A percentile compares a stretch with the other conserved stretches of the same genome.
phyloP scores from a whole-genome alignment of 768 basidiomycete genomes.

The Kwoniella sp. region DNA sequence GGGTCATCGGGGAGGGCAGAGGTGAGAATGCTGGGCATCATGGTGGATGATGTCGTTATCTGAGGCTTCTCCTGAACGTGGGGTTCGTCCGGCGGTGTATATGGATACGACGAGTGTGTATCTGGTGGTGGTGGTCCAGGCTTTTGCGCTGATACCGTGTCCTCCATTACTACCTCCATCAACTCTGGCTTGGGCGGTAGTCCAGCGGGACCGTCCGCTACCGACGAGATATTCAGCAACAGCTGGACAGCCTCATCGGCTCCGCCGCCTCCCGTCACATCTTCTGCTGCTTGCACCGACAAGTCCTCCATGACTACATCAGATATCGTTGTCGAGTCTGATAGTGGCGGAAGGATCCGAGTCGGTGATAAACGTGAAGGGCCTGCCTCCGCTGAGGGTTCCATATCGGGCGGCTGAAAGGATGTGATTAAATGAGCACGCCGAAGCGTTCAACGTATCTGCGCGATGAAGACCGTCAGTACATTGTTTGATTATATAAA shows the following conservation, averaged over 20 bases:
- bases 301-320: constrained; percentile 37
- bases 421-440: neutral
- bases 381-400: constrained; percentile 19
- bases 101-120: constrained; percentile 26
- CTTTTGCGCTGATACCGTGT: constrained; percentile 6
- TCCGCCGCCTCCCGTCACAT: constrained; percentile 6
- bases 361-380: constrained; percentile 23
- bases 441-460: too few species aligned
- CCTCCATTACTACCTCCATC: constrained; percentile 13
- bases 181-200: constrained; percentile 7
- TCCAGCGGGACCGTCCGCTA: constrained; percentile 11
- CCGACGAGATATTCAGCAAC: constrained; percentile 33
- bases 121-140: too few species aligned
- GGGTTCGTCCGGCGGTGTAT: constrained; percentile 36
- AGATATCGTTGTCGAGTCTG: neutral
- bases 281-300: neutral
- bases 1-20: neutral
- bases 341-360: neutral
- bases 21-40: neutral
- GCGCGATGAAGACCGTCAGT: neutral
- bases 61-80: constrained; percentile 11
- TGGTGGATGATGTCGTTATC: neutral
- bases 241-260: constrained; percentile 40
- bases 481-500: too few species aligned
- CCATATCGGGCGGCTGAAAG: constrained; percentile 12